These are phyloP conservation scores for Fusarium concolor DNA, from an alignment of 2,329 filamentous ascomycete species.

Conservation along the genomic window DNA sequence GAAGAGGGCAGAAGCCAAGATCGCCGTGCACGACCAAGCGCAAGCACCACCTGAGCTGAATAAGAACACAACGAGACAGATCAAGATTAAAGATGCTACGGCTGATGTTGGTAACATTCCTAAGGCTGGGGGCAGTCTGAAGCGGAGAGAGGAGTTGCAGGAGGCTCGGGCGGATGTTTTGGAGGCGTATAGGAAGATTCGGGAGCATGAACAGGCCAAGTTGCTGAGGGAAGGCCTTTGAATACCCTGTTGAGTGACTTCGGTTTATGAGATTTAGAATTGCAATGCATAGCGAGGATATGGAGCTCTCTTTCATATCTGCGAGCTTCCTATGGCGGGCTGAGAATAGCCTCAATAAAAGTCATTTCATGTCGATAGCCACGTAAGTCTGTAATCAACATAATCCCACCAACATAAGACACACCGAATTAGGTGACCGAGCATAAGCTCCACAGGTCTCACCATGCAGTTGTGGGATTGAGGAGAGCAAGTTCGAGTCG, in stretches of 20 bases:
- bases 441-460: no score
- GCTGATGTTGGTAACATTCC: constrained; percentile 54
- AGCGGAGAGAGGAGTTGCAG: constrained; percentile 55
- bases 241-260: constrained; percentile 15
- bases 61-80: constrained; percentile 54
- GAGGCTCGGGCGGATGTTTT: constrained; percentile 51
- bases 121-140: constrained; percentile 54
- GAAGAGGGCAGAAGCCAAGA: constrained; percentile 68
- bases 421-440: no score
- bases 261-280: background rate
- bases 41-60: constrained; percentile 81
- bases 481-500: background rate
- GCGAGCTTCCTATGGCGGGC: background rate
- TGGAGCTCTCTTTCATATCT: background rate
- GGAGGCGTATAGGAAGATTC: constrained; percentile 54
- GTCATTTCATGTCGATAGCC: background rate
- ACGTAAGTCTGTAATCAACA: background rate
- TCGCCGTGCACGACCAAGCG: constrained; percentile 69
- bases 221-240: constrained; percentile 29
- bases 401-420: background rate
- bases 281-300: background rate
- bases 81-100: constrained; percentile 50
- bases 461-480: background rate
- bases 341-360: background rate
- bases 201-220: constrained; percentile 54